Conservation (phyloP, 768 basidiomycete genomes). For the Lyophyllum shimeji region DNA sequence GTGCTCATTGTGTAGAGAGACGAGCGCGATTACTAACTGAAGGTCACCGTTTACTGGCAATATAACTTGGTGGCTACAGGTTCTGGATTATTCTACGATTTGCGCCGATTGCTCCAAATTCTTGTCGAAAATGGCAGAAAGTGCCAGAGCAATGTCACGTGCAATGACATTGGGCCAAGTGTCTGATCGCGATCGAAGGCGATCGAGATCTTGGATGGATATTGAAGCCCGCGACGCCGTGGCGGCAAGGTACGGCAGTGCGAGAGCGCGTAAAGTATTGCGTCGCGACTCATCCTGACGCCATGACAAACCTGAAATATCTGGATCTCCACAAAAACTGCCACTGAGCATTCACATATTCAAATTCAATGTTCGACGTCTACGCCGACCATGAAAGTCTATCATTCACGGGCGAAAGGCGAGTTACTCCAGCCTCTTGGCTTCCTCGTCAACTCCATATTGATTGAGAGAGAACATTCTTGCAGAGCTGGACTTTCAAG, state of each 20-base stretch:
- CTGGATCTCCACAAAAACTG: not conserved
- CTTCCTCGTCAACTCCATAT: not conserved
- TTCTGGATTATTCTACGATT: not conserved
- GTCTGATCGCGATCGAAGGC: constrained; percentile 4
- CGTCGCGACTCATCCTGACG: not conserved
- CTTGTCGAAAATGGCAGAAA: constrained; percentile 5
- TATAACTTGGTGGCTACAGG: not conserved
- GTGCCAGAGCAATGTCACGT: constrained; percentile 5
- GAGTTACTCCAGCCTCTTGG: too few species aligned
- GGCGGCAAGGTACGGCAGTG: not conserved
- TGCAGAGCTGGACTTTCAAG: not conserved
- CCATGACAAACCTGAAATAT: constrained; percentile 7
- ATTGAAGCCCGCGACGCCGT: not conserved
- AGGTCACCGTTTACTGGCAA: not conserved
- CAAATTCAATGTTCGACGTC: not conserved
- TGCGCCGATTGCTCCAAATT: constrained; percentile 2
- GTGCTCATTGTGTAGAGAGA: constrained; percentile 9
- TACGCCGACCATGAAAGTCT: not conserved
- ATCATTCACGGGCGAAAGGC: not conserved
- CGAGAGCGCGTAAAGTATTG: not conserved
- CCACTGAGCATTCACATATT: not conserved
- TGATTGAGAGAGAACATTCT: too few species aligned
- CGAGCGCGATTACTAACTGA: not conserved
- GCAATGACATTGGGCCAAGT: not conserved
- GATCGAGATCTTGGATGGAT: not conserved